Evolutionary conservation across 371 early-diverging fungal species (phyloP), one percentile per base, ranked within the genome.

Genomic region (Parasitella parasitica): DNA sequence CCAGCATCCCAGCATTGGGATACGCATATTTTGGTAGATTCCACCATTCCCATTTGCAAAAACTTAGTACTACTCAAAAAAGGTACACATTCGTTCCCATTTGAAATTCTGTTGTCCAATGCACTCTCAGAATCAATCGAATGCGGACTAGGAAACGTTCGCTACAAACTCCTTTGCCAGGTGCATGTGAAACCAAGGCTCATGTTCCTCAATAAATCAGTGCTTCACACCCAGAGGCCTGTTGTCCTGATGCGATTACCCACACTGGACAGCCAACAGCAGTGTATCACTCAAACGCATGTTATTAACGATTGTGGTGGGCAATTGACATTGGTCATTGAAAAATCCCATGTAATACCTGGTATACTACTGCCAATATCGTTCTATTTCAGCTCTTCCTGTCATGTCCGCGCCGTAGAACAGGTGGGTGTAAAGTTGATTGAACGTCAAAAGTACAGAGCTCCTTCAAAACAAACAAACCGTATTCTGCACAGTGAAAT

Each of bases 111-210:
- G 16, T 46, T 78, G 41, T 75, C 78, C 46, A 78, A 71, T 61
- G 66, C 73, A 7, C 57, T 78, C 20, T 75, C 76, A 46, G 78
- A 78, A 57, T 73, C 78, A 7, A 69, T 78, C 13, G 78, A 78
- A 57, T 78, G 78, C 56, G 75, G 73, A 30, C 61, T 72, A 12
- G 78, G 78, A 5, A 66, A 58, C 39, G 71, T 78, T 11, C 70
- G 71, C 3, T 78, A 78, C 48, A 70, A 74, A 63, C 60, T 78
- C 51, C 38, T 59, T 39, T 72, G 75, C 35, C 67, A 70, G 49
- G 69, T 75, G 28, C 66, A 68, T 51, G 59, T 69, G 50, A 65
- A 71, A 56, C 69, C 72, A 32, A 58, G 50, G 43, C 61, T 69
- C 35, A 57, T 63, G n/a, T 22, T 51, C 27, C 38, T 59, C 41